Base-by-base conservation (phyloP, 192 early-diverging fungal species). In the Coemansia sp. region DNA sequence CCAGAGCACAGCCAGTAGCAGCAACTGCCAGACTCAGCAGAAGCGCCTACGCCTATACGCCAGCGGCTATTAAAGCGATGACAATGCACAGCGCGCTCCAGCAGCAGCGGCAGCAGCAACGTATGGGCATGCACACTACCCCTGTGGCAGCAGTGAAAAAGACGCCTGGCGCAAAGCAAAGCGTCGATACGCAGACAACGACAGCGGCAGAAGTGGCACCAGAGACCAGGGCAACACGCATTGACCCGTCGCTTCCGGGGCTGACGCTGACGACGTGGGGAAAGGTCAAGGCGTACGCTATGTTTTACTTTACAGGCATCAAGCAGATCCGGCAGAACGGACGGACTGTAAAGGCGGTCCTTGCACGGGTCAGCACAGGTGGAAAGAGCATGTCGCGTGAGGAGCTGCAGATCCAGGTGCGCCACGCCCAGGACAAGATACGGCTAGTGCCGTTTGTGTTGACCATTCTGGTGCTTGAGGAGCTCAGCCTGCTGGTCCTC, bases 181-280 rank as follows among this genome's bases (percentile, higher is more conserved):
- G 59, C 43, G 43, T 14, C 32, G 22, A 59, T 14, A 42, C n/a
- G 14, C 33, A 48, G 42, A 53, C 46, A 45, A 32, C 32, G 41
- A 34, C 62, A 63, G 14, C 50, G 2, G 22, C 63, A 64, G n/a
- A 55, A 67, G 54, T 56, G 54, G 13, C 10, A 17, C 25, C 29
- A 17, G 0, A 29, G 33, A 32, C 33, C 36, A 41, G 14, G 5
- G 61, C 23, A 4, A 20, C 25, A 3, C 70, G 69, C 29, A 46
- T 61, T 22, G 79, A 82, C 23, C 79, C 79, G 11, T 76, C 79
- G 23, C 58, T 76, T 22, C 74, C 79, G 17, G 79, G 71, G 1
- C 65, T 66, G 45, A 59, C 67, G 29, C 61, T 76, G 65, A 67
- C 65, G 33, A 25, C 65, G 32, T 45, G 63, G 34, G 59, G 74